phyloP scores from a whole-genome alignment of 768 basidiomycete genomes.

The Boletus rubroflammeus region DNA sequence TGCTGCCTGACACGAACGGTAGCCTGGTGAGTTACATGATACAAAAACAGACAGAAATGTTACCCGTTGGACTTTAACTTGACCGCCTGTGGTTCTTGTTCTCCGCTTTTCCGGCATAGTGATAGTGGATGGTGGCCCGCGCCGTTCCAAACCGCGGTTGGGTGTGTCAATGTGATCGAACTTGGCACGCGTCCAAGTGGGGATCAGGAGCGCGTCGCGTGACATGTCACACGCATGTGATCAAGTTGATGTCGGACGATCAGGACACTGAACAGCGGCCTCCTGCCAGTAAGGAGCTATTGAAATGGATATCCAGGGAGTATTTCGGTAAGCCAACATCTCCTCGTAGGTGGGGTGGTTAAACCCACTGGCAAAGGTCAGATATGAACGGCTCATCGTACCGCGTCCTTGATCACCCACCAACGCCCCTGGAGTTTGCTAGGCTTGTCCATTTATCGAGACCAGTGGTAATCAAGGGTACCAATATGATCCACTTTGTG shows the following conservation, averaged over 20 bases:
- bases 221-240: slow-evolving; percentile 17
- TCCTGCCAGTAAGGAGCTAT: slow-evolving; percentile 11
- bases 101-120: slow-evolving; percentile 27
- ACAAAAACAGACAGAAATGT: not conserved
- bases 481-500: not conserved
- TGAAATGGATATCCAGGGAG: slow-evolving; percentile 38
- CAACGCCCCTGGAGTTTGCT: slow-evolving; percentile 67
- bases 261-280: slow-evolving; percentile 14
- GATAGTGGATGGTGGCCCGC: not conserved
- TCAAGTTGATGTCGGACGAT: slow-evolving; percentile 6
- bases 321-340: slow-evolving; percentile 28
- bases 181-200: not conserved
- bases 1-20: slow-evolving; percentile 6
- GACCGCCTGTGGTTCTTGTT: slow-evolving; percentile 13
- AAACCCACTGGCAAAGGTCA: slow-evolving; percentile 22
- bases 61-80: slow-evolving; percentile 19
- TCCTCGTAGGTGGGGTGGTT: not conserved
- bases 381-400: slow-evolving; percentile 58
- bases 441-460: slow-evolving; percentile 63
- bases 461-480: slow-evolving; percentile 73
- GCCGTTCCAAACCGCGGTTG: not conserved
- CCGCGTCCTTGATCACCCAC: slow-evolving; percentile 49
- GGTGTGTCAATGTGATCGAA: not conserved
- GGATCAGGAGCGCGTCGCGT: slow-evolving; percentile 22
- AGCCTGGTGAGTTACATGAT: slow-evolving; percentile 6